Evolutionary conservation across 257 asterid genomes (phyloP).

Genomic region (Catharanthus roseus): DNA sequence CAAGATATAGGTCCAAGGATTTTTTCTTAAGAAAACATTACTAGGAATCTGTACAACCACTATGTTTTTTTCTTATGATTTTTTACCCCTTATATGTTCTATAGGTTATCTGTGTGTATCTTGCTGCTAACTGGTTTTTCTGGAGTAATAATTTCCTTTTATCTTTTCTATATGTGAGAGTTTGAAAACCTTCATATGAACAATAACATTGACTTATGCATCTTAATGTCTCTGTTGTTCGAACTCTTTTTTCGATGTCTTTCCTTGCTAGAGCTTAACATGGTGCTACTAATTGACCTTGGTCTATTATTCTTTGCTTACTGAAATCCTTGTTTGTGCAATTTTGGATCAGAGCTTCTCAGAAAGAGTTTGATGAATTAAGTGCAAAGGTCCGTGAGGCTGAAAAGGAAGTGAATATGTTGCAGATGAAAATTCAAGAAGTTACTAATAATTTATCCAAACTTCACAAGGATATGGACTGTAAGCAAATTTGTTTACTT

Average conservation of each 20-base stretch:
- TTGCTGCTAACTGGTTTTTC: background rate
- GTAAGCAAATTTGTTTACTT: conserved; percentile 40
- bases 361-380: conserved; percentile 68
- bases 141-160: background rate
- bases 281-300: background rate
- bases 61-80: background rate
- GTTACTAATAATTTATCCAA: conserved; percentile 64
- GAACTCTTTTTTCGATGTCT: background rate
- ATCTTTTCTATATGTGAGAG: background rate
- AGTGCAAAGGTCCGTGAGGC: conserved; percentile 73
- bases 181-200: background rate
- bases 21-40: background rate
- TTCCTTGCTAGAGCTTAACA: background rate
- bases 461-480: conserved; percentile 65
- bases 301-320: background rate
- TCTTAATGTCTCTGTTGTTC: background rate
- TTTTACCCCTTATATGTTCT: background rate
- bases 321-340: conserved; percentile 12
- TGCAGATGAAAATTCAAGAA: conserved; percentile 74
- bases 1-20: background rate
- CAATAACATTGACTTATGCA: background rate
- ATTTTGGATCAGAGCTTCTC: conserved; percentile 54
- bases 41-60: background rate
- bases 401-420: conserved; percentile 68
- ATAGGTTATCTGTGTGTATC: background rate